These are phyloP conservation scores for Mycena venus DNA, from an alignment of 768 basidiomycete genomes.

Conservation along the genomic window DNA sequence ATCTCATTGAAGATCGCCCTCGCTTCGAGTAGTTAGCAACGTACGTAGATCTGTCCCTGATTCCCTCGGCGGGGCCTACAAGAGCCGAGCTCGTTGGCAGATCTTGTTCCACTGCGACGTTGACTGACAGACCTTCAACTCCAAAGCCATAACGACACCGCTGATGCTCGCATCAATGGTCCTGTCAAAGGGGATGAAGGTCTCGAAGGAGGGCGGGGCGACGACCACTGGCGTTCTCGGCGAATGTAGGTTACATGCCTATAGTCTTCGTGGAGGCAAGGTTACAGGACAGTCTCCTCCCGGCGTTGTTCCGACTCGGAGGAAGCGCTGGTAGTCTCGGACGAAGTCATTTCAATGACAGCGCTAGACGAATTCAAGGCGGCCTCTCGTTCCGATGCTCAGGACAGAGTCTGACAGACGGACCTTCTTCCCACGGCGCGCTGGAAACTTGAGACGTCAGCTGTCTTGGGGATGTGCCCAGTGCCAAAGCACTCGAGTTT, in stretches of 20 bases:
- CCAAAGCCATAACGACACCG: constrained; percentile 11
- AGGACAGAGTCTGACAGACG: not conserved
- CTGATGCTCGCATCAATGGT: not conserved
- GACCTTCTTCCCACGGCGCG: not conserved
- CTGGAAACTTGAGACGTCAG: constrained; percentile 1
- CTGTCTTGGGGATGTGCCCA: not conserved
- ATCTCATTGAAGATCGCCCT: not conserved
- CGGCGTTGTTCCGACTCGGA: constrained; percentile 4
- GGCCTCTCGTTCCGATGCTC: not conserved
- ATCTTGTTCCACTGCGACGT: constrained; percentile 14
- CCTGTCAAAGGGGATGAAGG: constrained; percentile 7
- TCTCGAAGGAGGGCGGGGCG: not conserved
- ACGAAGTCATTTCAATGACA: not conserved
- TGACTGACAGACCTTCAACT: too few relatives aligned
- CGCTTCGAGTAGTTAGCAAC: not conserved
- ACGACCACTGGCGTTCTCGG: not conserved
- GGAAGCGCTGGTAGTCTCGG: too few relatives aligned
- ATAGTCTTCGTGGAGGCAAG: not conserved
- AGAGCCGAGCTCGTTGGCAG: constrained; percentile 8
- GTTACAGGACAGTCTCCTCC: not conserved
- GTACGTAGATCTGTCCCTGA: constrained; percentile 7
- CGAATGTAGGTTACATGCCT: not conserved
- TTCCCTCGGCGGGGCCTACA: not conserved
- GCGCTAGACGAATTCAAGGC: not conserved
- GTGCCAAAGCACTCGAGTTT: not conserved